Conservation (phyloP, 306 rosid species). For the Inga laurina region DNA sequence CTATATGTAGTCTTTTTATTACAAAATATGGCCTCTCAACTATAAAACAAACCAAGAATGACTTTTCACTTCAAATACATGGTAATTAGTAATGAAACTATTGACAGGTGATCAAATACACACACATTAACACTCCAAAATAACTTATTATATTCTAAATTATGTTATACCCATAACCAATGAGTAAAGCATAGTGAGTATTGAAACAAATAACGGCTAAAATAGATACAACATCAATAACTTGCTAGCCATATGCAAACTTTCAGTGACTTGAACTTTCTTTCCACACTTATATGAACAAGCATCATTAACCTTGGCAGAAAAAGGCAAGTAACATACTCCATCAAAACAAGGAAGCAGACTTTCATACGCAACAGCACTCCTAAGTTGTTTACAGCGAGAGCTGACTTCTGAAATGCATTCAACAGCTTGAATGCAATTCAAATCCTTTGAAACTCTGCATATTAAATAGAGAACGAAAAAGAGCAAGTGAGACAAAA, state of each 20-base stretch:
- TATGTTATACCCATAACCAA: background rate
- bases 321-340: conserved; percentile 46
- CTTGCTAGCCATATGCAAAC: conserved; percentile 15
- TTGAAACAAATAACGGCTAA: conserved; percentile 2
- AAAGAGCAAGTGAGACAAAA: conserved; percentile 26
- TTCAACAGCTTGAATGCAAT: conserved; percentile 74
- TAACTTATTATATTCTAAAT: background rate
- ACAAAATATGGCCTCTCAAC: no score
- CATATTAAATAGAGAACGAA: conserved; percentile 29
- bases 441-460: conserved; percentile 78
- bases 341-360: conserved; percentile 62
- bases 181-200: background rate
- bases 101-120: background rate
- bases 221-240: conserved; percentile 4
- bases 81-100: background rate
- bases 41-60: no score
- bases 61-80: background rate
- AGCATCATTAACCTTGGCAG: background rate
- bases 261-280: background rate
- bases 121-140: no score
- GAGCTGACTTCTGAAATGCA: conserved; percentile 62
- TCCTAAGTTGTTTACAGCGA: conserved; percentile 72
- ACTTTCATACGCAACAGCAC: conserved; percentile 68
- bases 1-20: no score
- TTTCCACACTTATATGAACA: background rate